phyloP scores from a whole-genome alignment of 805 yeast species.

The Nakazawaea wickerhamii region DNA sequence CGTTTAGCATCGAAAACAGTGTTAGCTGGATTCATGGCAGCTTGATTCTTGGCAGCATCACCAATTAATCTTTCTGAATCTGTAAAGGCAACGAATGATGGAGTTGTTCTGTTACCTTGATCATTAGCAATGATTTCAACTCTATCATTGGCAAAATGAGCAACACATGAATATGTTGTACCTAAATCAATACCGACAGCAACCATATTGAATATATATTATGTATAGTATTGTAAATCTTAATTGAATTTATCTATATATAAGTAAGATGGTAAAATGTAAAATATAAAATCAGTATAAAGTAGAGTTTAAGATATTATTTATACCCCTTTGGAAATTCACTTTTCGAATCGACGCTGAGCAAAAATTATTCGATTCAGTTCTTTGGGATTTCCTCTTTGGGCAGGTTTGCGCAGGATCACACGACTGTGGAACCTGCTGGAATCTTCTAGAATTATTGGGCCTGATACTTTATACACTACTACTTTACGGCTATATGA shows the following conservation, averaged over 20 bases:
- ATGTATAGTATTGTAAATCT: no score
- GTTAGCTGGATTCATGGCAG: slow-evolving; percentile 86
- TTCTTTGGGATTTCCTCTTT: slow-evolving; percentile 8
- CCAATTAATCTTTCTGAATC: slow-evolving; percentile 90
- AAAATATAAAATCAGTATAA: neutral
- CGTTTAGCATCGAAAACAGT: slow-evolving; percentile 91
- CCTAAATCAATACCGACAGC: slow-evolving; percentile 77
- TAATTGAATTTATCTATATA: neutral
- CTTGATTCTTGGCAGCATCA: slow-evolving; percentile 96
- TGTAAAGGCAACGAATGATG: slow-evolving; percentile 93
- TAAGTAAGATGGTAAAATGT: neutral
- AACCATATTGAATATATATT: slow-evolving; percentile 16
- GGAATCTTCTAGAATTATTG: no score
- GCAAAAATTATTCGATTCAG: slow-evolving; percentile 2
- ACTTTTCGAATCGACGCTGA: neutral
- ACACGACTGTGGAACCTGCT: neutral
- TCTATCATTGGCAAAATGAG: slow-evolving; percentile 83
- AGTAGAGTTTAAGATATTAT: neutral
- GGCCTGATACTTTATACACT: no score
- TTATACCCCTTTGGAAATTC: neutral
- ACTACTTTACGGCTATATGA: no score
- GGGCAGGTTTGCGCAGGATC: neutral
- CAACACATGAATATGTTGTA: slow-evolving; percentile 92
- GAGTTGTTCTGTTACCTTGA: slow-evolving; percentile 98
- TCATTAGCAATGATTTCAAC: slow-evolving; percentile 96